Base-by-base conservation (phyloP, 2,329 filamentous ascomycete genomes). In the Fusarium pininemorale region DNA sequence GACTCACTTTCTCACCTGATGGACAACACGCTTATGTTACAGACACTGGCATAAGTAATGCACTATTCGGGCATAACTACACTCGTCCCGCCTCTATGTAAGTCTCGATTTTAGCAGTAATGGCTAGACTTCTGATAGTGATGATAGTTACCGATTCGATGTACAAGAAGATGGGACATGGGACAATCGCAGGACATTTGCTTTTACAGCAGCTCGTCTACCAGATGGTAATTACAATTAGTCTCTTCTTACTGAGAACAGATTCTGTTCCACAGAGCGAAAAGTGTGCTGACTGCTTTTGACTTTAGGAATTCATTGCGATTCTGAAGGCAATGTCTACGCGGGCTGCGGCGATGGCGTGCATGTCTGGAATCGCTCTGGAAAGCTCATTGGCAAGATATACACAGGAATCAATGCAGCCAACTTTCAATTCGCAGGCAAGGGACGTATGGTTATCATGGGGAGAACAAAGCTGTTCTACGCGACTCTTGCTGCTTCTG, bases 311-410 rank as follows among this genome's bases (percentile, higher is more conserved):
- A 86, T 90, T 47, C 87, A 90, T 68, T 85, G 84, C 65, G 88
- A 90, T 72, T 80, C 83, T 13, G 80, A 85, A 18, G 89, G 89
- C 4, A 88, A 90, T 58, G 84, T 91, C 6, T 91, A 87, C 73
- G 80, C 83, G 9, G 85, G 85, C 14, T 85, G 83, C 55, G 85
- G 84, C 3, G 87, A 88, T 64, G 87, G 86, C 12, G 82, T 88
- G 7, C 83, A 87, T 60, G 83, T 88, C 1, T 88, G 83, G 83
- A 85, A 86, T 60, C 74, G 81, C 0, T 81, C 80, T 5, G 86
- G 86, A 24, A 83, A 82, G 60, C 81, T 88, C 3, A 82, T 88
- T n/a, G 87, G 86, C 2, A 92, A 91, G 81, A 87, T 92, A 24
- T 86, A 86, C 64, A 83, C 87, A 1, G 84, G 85, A 1, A 83